Conservation (phyloP, 257 asterid species). For the Buddleja alternifolia region DNA sequence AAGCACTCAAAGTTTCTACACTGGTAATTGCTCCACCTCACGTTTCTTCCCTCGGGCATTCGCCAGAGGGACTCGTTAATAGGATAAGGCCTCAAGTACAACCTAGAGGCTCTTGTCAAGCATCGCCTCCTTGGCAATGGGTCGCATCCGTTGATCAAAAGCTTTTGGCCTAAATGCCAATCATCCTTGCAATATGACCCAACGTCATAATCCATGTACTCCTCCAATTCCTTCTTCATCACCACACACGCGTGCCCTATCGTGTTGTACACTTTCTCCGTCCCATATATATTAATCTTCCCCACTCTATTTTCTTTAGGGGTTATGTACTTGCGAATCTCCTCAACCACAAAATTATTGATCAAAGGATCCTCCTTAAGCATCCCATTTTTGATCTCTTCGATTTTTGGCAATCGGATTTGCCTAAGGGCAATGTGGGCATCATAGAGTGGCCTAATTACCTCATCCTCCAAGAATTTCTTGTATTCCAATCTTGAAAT, state of each 20-base stretch:
- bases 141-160: slow-evolving; percentile 84
- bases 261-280: slow-evolving; percentile 62
- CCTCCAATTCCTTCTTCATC: slow-evolving; percentile 76
- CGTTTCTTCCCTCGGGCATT: slow-evolving; percentile 82
- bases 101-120: slow-evolving; percentile 82
- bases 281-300: slow-evolving; percentile 67
- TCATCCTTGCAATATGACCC: slow-evolving; percentile 93
- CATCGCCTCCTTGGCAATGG: slow-evolving; percentile 87
- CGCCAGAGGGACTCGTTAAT: slow-evolving; percentile 87
- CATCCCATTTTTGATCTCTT: slow-evolving; percentile 34
- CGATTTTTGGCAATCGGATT: slow-evolving; percentile 63
- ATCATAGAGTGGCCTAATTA: slow-evolving; percentile 74
- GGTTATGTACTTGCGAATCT: slow-evolving; percentile 84
- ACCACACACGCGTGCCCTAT: slow-evolving; percentile 81
- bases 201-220: slow-evolving; percentile 84
- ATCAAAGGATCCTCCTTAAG: slow-evolving; percentile 71
- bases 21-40: slow-evolving; percentile 82
- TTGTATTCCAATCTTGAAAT: slow-evolving; percentile 61
- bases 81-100: slow-evolving; percentile 70
- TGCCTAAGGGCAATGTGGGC: slow-evolving; percentile 88
- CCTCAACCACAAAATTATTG: slow-evolving; percentile 71
- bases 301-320: slow-evolving; percentile 69
- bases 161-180: slow-evolving; percentile 79
- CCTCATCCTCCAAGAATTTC: slow-evolving; percentile 68
- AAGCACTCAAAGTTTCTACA: slow-evolving; percentile 79